These are phyloP conservation scores for Penicillium manginii DNA, from an alignment of 495 filamentous ascomycete genomes.

Conservation along the genomic window DNA sequence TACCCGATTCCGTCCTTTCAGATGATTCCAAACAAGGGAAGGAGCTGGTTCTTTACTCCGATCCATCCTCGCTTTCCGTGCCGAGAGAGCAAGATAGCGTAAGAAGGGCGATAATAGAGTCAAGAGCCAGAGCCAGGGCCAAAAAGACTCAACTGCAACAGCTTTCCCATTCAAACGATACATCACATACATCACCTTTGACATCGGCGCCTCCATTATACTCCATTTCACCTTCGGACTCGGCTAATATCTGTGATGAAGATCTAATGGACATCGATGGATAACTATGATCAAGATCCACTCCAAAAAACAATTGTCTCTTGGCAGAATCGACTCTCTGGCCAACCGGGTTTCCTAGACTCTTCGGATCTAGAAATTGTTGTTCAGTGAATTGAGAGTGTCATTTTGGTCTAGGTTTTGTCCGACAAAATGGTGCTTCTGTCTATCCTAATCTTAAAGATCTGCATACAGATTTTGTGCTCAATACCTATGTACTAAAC, in stretches of 20 bases:
- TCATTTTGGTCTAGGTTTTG: too few species aligned
- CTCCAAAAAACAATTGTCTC: too few species aligned
- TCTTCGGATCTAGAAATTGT: too few species aligned
- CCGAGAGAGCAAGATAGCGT: conserved; percentile 78
- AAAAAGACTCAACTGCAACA: not conserved
- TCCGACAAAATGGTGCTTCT: too few species aligned
- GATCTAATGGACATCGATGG: conserved; percentile 23
- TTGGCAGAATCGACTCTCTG: too few species aligned
- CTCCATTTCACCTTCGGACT: not conserved
- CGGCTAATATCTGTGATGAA: conserved; percentile 1
- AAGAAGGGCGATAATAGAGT: conserved; percentile 83
- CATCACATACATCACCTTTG: not conserved
- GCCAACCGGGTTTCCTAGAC: too few species aligned
- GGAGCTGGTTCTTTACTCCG: conserved; percentile 78
- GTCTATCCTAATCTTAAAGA: too few species aligned
- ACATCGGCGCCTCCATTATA: not conserved
- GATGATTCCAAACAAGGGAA: conserved; percentile 48
- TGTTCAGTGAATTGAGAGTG: too few species aligned
- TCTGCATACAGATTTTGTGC: too few species aligned
- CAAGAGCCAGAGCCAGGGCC: conserved; percentile 61
- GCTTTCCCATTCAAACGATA: not conserved
- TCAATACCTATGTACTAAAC: too few species aligned
- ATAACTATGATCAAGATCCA: not conserved
- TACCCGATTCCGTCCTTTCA: conserved; percentile 68
- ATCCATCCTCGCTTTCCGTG: conserved; percentile 75